A percentile compares a stretch with the other conserved stretches of the same genome.
Evolutionary conservation across 2,329 filamentous ascomycete species (phyloP).

Genomic region (Metarhizium humberi): DNA sequence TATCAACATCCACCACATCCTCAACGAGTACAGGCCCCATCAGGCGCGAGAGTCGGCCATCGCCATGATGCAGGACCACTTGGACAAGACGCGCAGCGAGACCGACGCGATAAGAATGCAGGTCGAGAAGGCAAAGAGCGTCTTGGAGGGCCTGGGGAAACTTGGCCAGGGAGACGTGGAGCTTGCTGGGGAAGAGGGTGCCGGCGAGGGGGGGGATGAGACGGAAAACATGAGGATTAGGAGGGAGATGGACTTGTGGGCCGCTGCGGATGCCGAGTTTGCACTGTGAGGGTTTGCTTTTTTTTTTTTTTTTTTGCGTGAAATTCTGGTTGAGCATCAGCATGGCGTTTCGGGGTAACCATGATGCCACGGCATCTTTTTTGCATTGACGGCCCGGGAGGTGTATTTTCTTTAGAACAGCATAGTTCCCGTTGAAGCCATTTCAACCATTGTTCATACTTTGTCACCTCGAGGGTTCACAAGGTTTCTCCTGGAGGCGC

Average conservation of each 20-base stretch:
- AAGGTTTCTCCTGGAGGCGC: too few relatives aligned
- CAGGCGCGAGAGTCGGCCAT: conserved; percentile 86
- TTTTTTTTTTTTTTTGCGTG: neutral
- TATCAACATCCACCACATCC: conserved; percentile 83
- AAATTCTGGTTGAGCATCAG: neutral
- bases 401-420: too few relatives aligned
- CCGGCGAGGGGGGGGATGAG: conserved; percentile 7
- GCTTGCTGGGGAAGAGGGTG: neutral
- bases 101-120: conserved; percentile 59
- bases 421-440: too few relatives aligned
- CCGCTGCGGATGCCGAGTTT: conserved; percentile 31
- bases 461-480: too few relatives aligned
- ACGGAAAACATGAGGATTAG: conserved; percentile 11
- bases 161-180: conserved; percentile 3
- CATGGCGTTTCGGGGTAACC: neutral
- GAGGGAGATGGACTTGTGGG: conserved; percentile 31
- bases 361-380: neutral
- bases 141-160: conserved; percentile 59
- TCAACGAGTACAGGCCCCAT: conserved; percentile 91
- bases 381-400: neutral
- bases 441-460: too few relatives aligned
- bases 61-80: conserved; percentile 74
- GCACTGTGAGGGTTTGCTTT: conserved; percentile 11
- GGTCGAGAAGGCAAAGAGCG: conserved; percentile 61
- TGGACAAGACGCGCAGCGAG: conserved; percentile 64